Base-by-base conservation (phyloP, 2,329 filamentous ascomycete species). In the Trichoderma semiorbis region DNA sequence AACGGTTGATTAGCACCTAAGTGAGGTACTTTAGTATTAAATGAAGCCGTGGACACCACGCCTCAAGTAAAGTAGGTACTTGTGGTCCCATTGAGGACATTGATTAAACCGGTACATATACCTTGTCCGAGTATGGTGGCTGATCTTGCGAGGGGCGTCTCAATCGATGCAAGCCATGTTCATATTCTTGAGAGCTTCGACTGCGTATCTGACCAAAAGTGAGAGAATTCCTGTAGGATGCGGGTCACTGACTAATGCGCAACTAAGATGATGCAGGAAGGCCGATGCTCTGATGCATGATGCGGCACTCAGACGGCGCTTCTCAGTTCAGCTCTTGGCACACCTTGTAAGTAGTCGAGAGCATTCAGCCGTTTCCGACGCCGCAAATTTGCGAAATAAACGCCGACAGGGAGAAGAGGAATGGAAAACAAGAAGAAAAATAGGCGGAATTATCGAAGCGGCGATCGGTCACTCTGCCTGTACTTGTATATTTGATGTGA, bases 221-320 rank as follows among this genome's bases (percentile, higher is more conserved):
- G 64, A 32, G 67, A 61, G 57, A 61, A 58, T 62, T 62, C 28
- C 39, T 62, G 21, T 16, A 21, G 30, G 30, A 69, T 50, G 28
- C 30, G 21, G 57, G 60, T n/a, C 57, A 50, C 39, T 58, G 21
- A 58, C 24, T 60, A 60, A 61, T 36, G 32, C 24, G 28, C 66
- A 62, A 21, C 30, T 55, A 66, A 66, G 63, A 67, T 57, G 50
- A 67, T 67, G 32, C 50, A 62, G 67, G 39, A 53, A 69, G 67
- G 43, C 57, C 39, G 67, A 53, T 28, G 55, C 57, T 28, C 60
- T 61, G 16, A 69, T 53, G 67, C 57, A 62, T 34, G 57, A 69
- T 69, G 57, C 67, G 28, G 67, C 67, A 61, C 55, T 62, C 57
- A 53, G 28, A 61, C 47, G 47, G 39, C 36, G 67, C 1, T 69